Evolutionary conservation across 148 eudicot species (phyloP), one percentile per base, ranked within the genome.

Genomic region (Talinum fruticosum): DNA sequence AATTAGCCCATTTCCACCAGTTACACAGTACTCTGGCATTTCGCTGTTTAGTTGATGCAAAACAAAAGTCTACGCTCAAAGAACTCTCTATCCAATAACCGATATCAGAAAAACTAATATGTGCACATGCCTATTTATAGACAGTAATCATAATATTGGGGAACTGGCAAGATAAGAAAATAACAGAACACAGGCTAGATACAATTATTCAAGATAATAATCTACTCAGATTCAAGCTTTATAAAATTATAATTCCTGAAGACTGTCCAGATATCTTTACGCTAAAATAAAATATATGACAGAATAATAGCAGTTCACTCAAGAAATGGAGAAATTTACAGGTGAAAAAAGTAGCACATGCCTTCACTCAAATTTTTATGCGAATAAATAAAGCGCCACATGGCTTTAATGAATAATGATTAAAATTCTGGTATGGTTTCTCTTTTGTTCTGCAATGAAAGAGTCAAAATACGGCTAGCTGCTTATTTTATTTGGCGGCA

Each of bases 1-100:
- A 15, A 79, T 26, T 24, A 79, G 29, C 18, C 81, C 81, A 32
- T 59, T 72, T 21, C 76, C 81, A 28, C 81, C 81, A 37, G 81
- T 72, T 24, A 79, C 81, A 47, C 81, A 79, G 72, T 79, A 79
- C 66, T 72, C 66, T 66, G 13, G 32, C 72, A 79, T 78, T 21
- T 33, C 67, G 68, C 24, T 30, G 24, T 19, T 54, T 21, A 4
- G 24, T 54, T 54, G 24, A 19, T 19, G n/a, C 8, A 18, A 23
- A 18, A 21, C 8, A 21, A 5, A 54, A 1, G n/a, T 19, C 5
- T 19, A 21, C 8, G 6, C 61, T 54, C n/a, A 54, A 54, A 21
- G 4, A 54, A 19, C 61, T 54, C 69, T 65, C 33, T 26, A 65
- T 65, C 15, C 35, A 65, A 8, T 12, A 19, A 65, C 35, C 3